These are phyloP conservation scores for Coffea humblotiana DNA, from an alignment of 305 asterid genomes.

Conservation along the genomic window DNA sequence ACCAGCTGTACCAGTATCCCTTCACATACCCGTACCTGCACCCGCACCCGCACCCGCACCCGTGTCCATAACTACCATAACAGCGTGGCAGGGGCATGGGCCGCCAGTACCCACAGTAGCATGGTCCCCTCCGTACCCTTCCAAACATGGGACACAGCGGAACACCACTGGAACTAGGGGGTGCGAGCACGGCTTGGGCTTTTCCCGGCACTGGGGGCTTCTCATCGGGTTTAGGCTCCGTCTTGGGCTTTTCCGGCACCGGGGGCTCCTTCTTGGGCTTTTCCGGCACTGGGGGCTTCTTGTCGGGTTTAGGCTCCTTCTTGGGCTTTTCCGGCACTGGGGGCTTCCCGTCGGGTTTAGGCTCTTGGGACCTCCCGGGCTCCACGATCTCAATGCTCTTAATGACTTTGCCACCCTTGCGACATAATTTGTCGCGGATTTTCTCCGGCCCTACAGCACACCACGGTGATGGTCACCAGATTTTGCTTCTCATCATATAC, in stretches of 20 bases:
- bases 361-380: too few relatives aligned
- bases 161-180: not conserved
- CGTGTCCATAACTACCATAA: too few relatives aligned
- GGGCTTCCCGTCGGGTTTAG: too few relatives aligned
- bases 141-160: not conserved
- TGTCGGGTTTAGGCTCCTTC: too few relatives aligned
- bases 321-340: too few relatives aligned
- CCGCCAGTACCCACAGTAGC: not conserved
- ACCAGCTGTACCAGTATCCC: constrained; percentile 18
- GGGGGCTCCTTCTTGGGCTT: too few relatives aligned
- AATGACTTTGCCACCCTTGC: constrained; percentile 53
- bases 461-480: constrained; percentile 55
- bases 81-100: too few relatives aligned
- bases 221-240: too few relatives aligned
- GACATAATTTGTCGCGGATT: constrained; percentile 64
- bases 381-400: constrained; percentile 54
- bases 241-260: too few relatives aligned
- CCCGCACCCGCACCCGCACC: not conserved
- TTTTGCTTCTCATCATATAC: constrained; percentile 59
- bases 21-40: not conserved
- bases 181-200: too few relatives aligned
- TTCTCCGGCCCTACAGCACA: constrained; percentile 69
- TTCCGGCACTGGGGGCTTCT: too few relatives aligned
- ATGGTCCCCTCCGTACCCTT: not conserved
- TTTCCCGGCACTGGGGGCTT: not conserved